Evolutionary conservation across 1,139 yeast species (phyloP), one percentile per base, ranked within the genome.

Genomic region (Hyphopichia pseudoburtonii): DNA sequence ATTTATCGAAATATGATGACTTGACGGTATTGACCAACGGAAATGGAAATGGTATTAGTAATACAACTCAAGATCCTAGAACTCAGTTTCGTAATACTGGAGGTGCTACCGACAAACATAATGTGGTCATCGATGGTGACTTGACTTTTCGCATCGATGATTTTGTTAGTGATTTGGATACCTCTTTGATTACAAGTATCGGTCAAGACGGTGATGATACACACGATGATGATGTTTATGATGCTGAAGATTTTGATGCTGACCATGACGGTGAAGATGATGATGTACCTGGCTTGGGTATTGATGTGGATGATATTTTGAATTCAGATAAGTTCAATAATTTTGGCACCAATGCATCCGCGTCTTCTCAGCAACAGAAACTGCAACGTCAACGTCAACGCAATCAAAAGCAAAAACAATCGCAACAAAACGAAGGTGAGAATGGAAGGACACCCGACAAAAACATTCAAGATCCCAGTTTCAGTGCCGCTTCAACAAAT

Each of bases 251-350:
- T n/a, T n/a, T n/a, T 3, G 28, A 12, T 7, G 31, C 24, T 11
- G 67, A 60, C 25, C 58, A 60, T 37, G 61, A 52, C 16, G 68
- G 61, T 31, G 61, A 48, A 17, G 72, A 64, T 15, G 72, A 66
- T 34, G 73, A 64, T 33, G 64, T 60, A 12, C 67, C 70, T 1
- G 70, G 71, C 3, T 51, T 67, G 31, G 76, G 75, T 4, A 70
- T 71, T 35, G 75, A 70, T 46, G 76, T 70, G 8, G 77, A 71
- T 46, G 73, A 63, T 39, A 65, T 71, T 35, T 56, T 70, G 41
- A 70, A 66, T 39, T 62, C 71, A 0, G 75, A 68, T 9, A 69
- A 65, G 46, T 69, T 68, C 48, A 64, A 60, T 35, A 62, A 64
- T 37, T 57, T 68, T 38, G 51, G 63, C 8, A 48, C 64, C 6